Evolutionary conservation across 2,329 filamentous ascomycete genomes (phyloP), one percentile per base, ranked within the genome.

Genomic region (Rhinocladiella mackenziei): DNA sequence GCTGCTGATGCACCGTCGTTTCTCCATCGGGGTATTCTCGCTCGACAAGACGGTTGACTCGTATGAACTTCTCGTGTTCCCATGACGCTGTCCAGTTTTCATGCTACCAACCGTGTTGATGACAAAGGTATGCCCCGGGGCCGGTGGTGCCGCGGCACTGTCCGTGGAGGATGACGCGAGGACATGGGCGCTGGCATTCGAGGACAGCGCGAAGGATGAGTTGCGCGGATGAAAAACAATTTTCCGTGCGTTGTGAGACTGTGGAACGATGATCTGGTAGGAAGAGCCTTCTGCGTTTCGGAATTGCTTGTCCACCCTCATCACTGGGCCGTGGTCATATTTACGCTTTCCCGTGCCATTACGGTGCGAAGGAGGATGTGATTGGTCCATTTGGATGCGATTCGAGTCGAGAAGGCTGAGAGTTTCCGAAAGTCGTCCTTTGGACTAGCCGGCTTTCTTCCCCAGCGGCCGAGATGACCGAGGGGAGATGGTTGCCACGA

Each of bases 221-320:
- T 32, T 39, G 19, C 11, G 13, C 15, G 29, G 30, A 11, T 39
- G 35, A 23, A 35, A 40, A 14, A 39, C 35, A 18, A 40, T 4
- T 6, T 17, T 38, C 19, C 36, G 26, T 4, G 13, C 18, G 5
- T 38, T 17, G 14, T 23, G 30, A 33, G 20, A 20, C 5, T 18
- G 13, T 15, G 43, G 35, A 19, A 11, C n/a, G 17, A 48, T 19
- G 23, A 39, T 20, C 25, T 51, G 43, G 11, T 43, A 39, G 5
- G 44, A 43, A n/a, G 40, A 48, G 29, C 32, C 37, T 5, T 38
- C 43, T 14, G 18, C 15, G 20, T 48, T 38, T 18, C 26, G 35
- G 35, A 34, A 42, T 23, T 44, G 36, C 28, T 26, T 42, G 8
- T 32, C 22, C n/a, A 47, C 48, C 17, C 30, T 43, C 43, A 50